phyloP scores from a whole-genome alignment of 257 asterid genomes.

The Solanum gandarillasii region DNA sequence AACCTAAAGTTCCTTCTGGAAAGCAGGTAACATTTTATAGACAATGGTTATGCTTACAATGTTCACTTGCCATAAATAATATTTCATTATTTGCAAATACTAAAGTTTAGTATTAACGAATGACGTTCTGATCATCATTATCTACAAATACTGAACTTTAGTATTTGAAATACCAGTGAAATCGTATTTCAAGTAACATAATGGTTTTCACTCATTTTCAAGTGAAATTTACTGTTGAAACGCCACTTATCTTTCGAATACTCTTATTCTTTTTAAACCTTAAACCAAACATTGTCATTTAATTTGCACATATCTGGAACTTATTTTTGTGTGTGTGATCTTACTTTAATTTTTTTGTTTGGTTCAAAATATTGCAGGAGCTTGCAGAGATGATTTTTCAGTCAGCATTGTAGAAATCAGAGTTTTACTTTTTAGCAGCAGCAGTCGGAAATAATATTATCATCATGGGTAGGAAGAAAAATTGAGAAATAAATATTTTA shows the following conservation, averaged over 20 bases:
- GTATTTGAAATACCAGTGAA: not conserved
- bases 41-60: not conserved
- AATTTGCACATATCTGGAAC: not conserved
- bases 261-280: not conserved
- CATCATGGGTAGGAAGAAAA: not conserved
- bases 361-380: constrained; percentile 36
- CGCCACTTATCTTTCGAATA: not conserved
- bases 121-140: not conserved
- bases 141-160: not conserved
- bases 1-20: constrained; percentile 74
- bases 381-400: constrained; percentile 90
- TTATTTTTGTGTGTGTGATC: not conserved
- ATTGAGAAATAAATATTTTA: not conserved
- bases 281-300: not conserved
- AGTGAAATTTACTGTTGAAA: not conserved
- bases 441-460: not conserved
- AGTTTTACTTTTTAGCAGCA: not conserved
- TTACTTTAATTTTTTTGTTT: not conserved
- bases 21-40: constrained; percentile 35
- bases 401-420: constrained; percentile 36
- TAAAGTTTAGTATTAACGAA: not conserved
- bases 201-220: not conserved
- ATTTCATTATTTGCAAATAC: not conserved
- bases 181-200: not conserved
- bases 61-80: not conserved